Conservation (phyloP, 202 grass and related monocot genomes). For the Setaria viridis region DNA sequence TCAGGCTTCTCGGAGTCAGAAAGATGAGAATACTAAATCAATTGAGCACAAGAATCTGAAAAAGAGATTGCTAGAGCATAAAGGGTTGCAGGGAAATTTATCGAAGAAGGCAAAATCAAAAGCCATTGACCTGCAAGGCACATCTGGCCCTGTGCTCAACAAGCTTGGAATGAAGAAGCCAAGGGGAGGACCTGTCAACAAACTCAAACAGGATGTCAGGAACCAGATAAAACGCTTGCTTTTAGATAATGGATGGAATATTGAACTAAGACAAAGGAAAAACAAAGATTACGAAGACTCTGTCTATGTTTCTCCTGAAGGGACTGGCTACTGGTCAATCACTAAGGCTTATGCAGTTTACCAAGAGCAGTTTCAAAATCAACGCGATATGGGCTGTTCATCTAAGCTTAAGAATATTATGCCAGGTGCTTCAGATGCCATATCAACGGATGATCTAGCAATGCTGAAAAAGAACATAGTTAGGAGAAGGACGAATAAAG, state of each 20-base stretch:
- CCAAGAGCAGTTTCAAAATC: constrained; percentile 64
- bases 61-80: constrained; percentile 55
- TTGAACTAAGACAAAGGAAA: constrained; percentile 81
- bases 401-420: constrained; percentile 40
- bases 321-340: constrained; percentile 90
- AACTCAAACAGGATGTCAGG: constrained; percentile 75
- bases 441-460: constrained; percentile 74
- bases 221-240: constrained; percentile 82
- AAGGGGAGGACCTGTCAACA: constrained; percentile 52
- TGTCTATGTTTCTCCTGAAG: constrained; percentile 87
- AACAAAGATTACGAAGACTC: constrained; percentile 85
- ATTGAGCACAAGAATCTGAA: constrained; percentile 43
- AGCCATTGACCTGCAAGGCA: constrained; percentile 27
- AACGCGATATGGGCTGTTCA: constrained; percentile 31
- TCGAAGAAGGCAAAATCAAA: constrained; percentile 51
- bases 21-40: constrained; percentile 39
- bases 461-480: constrained; percentile 84
- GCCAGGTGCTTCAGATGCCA: constrained; percentile 38
- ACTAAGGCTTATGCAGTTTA: constrained; percentile 91
- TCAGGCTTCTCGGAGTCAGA: constrained; percentile 37
- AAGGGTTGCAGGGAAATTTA: constrained; percentile 38
- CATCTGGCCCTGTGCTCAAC: constrained; percentile 31
- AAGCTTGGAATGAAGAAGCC: constrained; percentile 51
- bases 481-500: constrained; percentile 57
- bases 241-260: constrained; percentile 88